phyloP scores from a whole-genome alignment of 192 early-diverging fungal genomes.

The Gigaspora rosea region DNA sequence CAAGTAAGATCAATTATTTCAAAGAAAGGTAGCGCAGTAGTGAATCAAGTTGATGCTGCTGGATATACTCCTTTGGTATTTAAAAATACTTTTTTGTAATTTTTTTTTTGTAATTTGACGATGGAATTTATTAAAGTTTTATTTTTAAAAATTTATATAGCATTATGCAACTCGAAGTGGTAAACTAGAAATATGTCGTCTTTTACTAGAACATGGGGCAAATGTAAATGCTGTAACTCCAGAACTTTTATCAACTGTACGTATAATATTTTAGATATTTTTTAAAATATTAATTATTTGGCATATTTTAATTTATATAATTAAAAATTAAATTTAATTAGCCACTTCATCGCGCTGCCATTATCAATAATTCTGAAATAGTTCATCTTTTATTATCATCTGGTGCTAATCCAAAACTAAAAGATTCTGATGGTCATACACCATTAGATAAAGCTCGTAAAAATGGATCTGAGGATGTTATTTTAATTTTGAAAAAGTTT shows the following conservation, averaged over 20 bases:
- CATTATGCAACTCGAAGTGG: slow-evolving; percentile 23
- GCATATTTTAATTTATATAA: neutral
- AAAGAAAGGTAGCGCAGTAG: slow-evolving; percentile 8
- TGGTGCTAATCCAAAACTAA: slow-evolving; percentile 2
- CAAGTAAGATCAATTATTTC: slow-evolving; percentile 10
- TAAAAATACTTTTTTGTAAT: neutral
- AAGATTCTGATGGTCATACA: slow-evolving; percentile 23
- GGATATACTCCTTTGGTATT: slow-evolving; percentile 26
- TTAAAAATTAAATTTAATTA: neutral
- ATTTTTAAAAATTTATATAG: neutral
- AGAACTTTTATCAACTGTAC: slow-evolving; percentile 25
- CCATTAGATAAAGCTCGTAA: slow-evolving; percentile 18
- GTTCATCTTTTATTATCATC: neutral
- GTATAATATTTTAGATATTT: neutral
- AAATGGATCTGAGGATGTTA: slow-evolving; percentile 12
- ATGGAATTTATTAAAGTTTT: neutral
- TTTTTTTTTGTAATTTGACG: neutral
- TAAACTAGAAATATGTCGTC: slow-evolving; percentile 14
- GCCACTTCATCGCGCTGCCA: slow-evolving; percentile 18
- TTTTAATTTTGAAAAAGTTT: neutral
- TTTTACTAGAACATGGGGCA: slow-evolving; percentile 18
- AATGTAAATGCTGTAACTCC: slow-evolving; percentile 15
- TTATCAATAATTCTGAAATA: slow-evolving; percentile 3
- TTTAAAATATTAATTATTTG: neutral
- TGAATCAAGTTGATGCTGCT: slow-evolving; percentile 12